These are phyloP conservation scores for Sonneratia caseolaris DNA, from an alignment of 345 rosid genomes.

Conservation along the genomic window DNA sequence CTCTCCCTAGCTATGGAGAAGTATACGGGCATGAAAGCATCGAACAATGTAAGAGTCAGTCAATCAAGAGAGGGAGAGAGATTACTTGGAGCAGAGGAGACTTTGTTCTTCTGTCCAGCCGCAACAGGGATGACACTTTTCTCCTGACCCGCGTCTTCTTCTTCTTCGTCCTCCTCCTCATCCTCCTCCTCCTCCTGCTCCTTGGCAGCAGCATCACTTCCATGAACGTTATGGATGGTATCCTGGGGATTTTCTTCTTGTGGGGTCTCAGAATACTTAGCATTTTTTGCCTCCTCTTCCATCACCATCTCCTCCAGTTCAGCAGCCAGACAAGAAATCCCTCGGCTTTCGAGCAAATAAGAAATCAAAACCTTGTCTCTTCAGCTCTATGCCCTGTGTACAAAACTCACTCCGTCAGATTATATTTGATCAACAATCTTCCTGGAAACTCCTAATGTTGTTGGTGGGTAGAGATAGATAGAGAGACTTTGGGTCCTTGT, in stretches of 20 bases:
- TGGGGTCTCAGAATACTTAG: neutral
- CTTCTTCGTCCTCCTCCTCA: neutral
- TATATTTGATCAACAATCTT: neutral
- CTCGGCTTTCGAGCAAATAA: neutral
- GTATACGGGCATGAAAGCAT: neutral
- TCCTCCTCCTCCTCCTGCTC: neutral
- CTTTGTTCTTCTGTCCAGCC: neutral
- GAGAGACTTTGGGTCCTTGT: neutral
- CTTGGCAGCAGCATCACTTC: conserved; percentile 1
- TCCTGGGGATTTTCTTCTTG: neutral
- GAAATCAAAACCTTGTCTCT: neutral
- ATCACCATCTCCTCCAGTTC: conserved; percentile 1
- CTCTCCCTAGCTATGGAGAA: neutral
- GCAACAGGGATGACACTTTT: conserved; percentile 1
- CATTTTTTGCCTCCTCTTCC: conserved; percentile 6
- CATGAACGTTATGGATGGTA: neutral
- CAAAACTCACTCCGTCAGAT: neutral
- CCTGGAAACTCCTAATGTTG: conserved; percentile 4
- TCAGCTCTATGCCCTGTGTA: neutral
- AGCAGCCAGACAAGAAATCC: neutral
- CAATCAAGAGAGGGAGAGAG: neutral
- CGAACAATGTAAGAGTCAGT: neutral
- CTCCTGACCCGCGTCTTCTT: neutral
- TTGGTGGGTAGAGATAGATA: neutral
- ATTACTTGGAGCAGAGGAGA: conserved; percentile 3